Conservation (phyloP, 352 stramenopile species). For the Elongisporangium prolatum region DNA sequence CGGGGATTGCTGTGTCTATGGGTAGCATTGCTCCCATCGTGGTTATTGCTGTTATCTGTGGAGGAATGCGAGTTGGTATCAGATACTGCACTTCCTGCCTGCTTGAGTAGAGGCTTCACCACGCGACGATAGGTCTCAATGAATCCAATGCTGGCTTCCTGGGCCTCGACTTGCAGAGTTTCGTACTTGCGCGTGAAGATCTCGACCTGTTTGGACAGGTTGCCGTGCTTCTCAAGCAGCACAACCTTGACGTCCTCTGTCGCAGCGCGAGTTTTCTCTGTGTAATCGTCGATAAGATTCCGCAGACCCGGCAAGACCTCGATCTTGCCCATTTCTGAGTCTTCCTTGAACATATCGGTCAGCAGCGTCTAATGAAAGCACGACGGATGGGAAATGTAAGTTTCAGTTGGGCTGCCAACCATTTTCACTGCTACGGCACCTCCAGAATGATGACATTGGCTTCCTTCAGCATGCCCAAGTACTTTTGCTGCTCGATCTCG, state of each 20-base stretch:
- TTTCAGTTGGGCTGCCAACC: background rate
- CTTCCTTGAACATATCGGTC: slow-evolving; percentile 91
- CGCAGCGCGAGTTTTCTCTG: slow-evolving; percentile 73
- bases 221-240: slow-evolving; percentile 67
- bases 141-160: slow-evolving; percentile 68
- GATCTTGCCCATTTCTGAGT: slow-evolving; percentile 91
- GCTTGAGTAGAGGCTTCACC: slow-evolving; percentile 75
- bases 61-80: too few species aligned
- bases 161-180: slow-evolving; percentile 55
- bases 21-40: too few species aligned
- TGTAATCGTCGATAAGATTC: slow-evolving; percentile 89
- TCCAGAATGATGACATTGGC: slow-evolving; percentile 88
- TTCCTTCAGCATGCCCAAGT: slow-evolving; percentile 73
- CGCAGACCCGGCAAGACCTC: slow-evolving; percentile 85
- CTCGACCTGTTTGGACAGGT: slow-evolving; percentile 55
- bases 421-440: slow-evolving; percentile 15
- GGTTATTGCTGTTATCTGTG: slow-evolving; percentile 12
- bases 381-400: slow-evolving; percentile 11
- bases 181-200: slow-evolving; percentile 56
- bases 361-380: slow-evolving; percentile 61
- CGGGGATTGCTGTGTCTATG: slow-evolving; percentile 26
- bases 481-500: slow-evolving; percentile 76
- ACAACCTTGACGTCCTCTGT: slow-evolving; percentile 82
- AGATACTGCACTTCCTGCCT: slow-evolving; percentile 14
- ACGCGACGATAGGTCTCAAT: slow-evolving; percentile 76